Percentiles rank a stretch among this genome's conserved stretches.
phyloP scores from a whole-genome alignment of 2,329 filamentous ascomycete species.

The Trichoderma lentiforme region DNA sequence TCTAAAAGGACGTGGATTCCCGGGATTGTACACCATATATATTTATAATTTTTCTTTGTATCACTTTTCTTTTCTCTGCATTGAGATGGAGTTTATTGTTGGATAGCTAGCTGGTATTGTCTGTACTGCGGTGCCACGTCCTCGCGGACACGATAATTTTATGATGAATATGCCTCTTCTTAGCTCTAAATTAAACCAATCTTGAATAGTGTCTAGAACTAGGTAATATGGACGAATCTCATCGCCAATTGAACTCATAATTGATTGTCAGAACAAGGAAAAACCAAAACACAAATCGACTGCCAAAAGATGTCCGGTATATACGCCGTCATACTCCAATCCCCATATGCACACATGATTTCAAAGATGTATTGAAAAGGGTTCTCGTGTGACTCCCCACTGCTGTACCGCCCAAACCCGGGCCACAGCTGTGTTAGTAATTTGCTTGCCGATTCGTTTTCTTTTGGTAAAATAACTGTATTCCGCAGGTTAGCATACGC shows the following conservation, averaged over 20 bases:
- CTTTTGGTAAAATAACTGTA: conserved; percentile 62
- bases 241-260: not conserved
- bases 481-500: conserved; percentile 5
- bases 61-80: conserved; percentile 20
- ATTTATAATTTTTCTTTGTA: conserved; percentile 13
- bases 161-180: conserved; percentile 17
- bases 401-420: conserved; percentile 42
- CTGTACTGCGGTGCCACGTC: conserved; percentile 6
- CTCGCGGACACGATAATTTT: conserved; percentile 17
- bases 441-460: conserved; percentile 59
- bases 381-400: conserved; percentile 14
- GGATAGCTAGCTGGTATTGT: conserved; percentile 16
- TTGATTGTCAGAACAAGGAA: not conserved
- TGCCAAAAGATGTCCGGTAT: not conserved
- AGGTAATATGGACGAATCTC: not conserved
- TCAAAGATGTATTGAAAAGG: conserved; percentile 13
- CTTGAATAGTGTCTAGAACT: not conserved
- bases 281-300: not conserved
- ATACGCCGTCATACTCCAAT: conserved; percentile 17
- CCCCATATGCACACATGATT: not conserved
- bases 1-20: conserved; percentile 48
- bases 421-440: conserved; percentile 51
- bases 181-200: not conserved
- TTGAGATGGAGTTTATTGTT: conserved; percentile 28
- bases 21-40: conserved; percentile 7